Evolutionary conservation across 2,329 filamentous ascomycete species (phyloP), one percentile per base, ranked within the genome.

Genomic region (Colletotrichum tropicicola): DNA sequence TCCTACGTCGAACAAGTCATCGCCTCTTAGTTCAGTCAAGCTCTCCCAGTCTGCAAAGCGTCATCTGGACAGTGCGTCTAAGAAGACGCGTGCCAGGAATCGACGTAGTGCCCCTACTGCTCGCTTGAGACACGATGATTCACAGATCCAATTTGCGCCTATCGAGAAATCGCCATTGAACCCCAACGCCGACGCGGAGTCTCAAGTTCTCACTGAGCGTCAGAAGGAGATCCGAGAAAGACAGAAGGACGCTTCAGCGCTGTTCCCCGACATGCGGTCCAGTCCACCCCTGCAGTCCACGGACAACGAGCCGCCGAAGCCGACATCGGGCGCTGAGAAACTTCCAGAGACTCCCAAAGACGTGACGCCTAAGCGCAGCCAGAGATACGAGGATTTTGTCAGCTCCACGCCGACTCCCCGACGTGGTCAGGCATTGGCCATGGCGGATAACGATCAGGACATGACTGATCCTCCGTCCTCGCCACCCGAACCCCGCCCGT

Each of bases 221-320:
- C 93, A 97, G 74, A 90, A 85, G 71, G 93, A 97, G 71, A 88
- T 95, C 43, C 87, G 89, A 47, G 89, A 92, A 70, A 85, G 91
- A 52, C 93, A 97, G 73, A 88, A 91, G 68, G 86, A 85, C 23
- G 85, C 87, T 5, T 62, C 43, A 15, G 83, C 83, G 0, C 81
- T 95, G 67, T 95, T 94, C 69, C 84, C 91, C 1, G 87, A 90
- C 19, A 82, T 94, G 25, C 83, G 83, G 28, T 90, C 89, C 2
- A 90, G 84, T 67, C 80, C 83, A 21, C 60, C 19, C 59, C 59
- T 37, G 55, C 68, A 32, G 61, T 59, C 17, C 32, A 64, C n/a
- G 39, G 65, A 64, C 37, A 28, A 66, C 21, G 19, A 65, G 25
- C n/a, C 59, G 43, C 5, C 25, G 51, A 47, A 45, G 15, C 25